Conservation (phyloP, 2,329 filamentous ascomycete species). For the Colletotrichum sp. region DNA sequence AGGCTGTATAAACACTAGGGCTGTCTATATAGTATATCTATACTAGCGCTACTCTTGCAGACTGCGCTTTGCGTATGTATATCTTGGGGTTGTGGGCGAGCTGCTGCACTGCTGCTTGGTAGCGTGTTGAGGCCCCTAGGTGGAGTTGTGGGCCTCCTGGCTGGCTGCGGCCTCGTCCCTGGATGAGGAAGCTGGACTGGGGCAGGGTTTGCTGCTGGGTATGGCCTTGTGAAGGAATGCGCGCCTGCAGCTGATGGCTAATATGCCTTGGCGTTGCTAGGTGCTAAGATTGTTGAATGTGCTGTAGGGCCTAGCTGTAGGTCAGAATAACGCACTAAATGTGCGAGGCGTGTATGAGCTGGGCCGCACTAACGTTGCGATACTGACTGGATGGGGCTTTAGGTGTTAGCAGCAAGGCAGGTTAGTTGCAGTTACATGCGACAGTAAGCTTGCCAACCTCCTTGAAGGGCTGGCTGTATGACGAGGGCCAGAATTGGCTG, state of each 20-base stretch:
- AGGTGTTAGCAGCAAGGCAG: background rate
- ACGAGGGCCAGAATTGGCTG: too few relatives aligned
- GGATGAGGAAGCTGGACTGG: background rate
- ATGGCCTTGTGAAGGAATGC: background rate
- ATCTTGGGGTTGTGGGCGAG: background rate
- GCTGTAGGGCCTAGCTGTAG: background rate
- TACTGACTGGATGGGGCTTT: background rate
- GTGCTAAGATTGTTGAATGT: background rate
- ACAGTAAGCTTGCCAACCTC: background rate
- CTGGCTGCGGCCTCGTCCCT: background rate
- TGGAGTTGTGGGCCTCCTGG: background rate
- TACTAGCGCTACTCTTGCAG: background rate
- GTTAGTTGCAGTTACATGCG: background rate
- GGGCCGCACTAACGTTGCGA: background rate
- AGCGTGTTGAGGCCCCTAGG: background rate
- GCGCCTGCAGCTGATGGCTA: background rate
- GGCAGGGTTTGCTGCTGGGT: background rate
- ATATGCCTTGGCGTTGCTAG: background rate
- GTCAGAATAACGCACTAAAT: background rate
- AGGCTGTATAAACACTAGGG: background rate
- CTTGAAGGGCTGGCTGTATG: background rate
- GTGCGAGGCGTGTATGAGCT: background rate
- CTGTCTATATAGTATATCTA: background rate
- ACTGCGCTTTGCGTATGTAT: background rate
- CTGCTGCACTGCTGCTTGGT: background rate